Evolutionary conservation across 1,284 basidiomycete species (phyloP), one percentile per base, ranked within the genome.

Genomic region (Cryptococcus sp.): DNA sequence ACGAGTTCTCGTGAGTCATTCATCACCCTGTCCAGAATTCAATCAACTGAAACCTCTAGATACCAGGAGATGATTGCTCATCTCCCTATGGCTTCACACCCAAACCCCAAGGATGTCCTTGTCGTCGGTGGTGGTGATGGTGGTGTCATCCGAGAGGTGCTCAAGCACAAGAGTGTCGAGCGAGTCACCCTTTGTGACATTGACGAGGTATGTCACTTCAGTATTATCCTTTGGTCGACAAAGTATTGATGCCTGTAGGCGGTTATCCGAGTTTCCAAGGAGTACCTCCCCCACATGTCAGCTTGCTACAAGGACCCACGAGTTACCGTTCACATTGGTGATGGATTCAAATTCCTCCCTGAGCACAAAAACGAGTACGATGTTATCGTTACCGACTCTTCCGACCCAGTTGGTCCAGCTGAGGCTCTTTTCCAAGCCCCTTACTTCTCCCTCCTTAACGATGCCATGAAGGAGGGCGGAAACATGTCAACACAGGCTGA

Each of bases 11-110:
- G 86, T 96, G 78, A 68, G 88, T 84, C 5, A 13, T 35, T 4
- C 33, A 32, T n/a, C 15, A n/a, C 43, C 11, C 4, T 37, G 34
- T 45, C 5, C 46, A 54, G 14, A 15, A 15, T 13, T 7, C 14
- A 15, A 35, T 5, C 30, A n/a, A 32, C 51, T 57, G 30, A 57
- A 53, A 30, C 33, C 6, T 30, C 30, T 65, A 93, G 90, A n/a
- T 98, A 98, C 79, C 96, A 98, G 77, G 95, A 99, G 80, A 98
- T 98, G 95, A 98, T 99, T 69, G 84, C 95, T 15, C 94, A 98
- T 79, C 80, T 99, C 50, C 95, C 95, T 41, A 83, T 98, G 63
- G 87, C 90, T 31, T 93, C 88, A 61, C 95, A 98, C 78, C 95
- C 96, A 34, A 90, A 97, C 82, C 96, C 95, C 1, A 88, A 91